Conservation (phyloP, 176 grass and related monocot genomes). For the Zizania latifolia region DNA sequence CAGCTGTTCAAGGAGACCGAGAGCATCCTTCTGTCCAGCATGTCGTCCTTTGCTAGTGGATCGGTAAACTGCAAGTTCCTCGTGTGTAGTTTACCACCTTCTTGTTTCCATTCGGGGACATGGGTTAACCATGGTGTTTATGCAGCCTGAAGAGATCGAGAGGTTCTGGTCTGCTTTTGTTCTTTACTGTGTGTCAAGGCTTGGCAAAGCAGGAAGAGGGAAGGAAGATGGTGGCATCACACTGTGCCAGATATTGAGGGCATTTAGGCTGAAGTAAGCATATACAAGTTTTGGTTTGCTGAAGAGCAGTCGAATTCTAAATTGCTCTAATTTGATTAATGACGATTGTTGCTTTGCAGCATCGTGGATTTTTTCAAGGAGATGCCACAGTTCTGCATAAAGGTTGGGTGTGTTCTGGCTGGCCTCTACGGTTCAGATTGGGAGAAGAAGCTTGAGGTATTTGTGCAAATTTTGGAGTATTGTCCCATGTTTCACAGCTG, state of each 20-base stretch:
- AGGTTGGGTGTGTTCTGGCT: constrained; percentile 55
- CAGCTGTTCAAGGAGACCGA: constrained; percentile 67
- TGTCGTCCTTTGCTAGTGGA: constrained; percentile 73
- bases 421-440: constrained; percentile 87
- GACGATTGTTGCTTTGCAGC: constrained; percentile 40
- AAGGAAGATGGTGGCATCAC: constrained; percentile 58
- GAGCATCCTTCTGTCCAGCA: constrained; percentile 52
- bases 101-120: neutral
- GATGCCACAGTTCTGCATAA: constrained; percentile 93
- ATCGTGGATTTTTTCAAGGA: constrained; percentile 90
- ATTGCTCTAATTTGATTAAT: constrained; percentile 4
- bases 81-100: neutral
- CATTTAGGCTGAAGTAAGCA: constrained; percentile 71
- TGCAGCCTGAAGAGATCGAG: constrained; percentile 81
- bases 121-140: neutral
- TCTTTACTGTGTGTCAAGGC: constrained; percentile 78
- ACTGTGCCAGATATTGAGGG: constrained; percentile 77
- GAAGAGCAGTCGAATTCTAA: neutral
- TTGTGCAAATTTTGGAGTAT: neutral
- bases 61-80: constrained; percentile 35
- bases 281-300: neutral
- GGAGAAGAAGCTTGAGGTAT: constrained; percentile 94
- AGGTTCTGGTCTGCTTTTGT: constrained; percentile 76
- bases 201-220: constrained; percentile 35
- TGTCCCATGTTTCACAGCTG: constrained; percentile 4